These are phyloP conservation scores for Geranium brycei DNA, from an alignment of 345 rosid genomes.

Conservation along the genomic window DNA sequence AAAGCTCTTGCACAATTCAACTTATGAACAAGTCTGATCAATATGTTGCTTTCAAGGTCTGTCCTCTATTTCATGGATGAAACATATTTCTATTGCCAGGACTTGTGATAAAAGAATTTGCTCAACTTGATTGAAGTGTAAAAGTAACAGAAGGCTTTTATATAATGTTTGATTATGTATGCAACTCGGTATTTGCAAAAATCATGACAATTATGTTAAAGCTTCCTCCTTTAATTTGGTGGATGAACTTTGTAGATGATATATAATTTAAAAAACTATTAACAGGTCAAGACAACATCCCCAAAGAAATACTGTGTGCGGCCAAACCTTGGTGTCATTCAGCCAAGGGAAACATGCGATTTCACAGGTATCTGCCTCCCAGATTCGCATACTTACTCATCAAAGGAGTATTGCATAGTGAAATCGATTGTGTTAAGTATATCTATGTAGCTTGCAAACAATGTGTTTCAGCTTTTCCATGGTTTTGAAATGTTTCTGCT, in stretches of 20 bases:
- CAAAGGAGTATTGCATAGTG: background rate
- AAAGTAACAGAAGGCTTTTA: too few species aligned
- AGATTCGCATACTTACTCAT: background rate
- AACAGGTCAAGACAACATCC: conserved; percentile 49
- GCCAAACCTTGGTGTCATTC: conserved; percentile 35
- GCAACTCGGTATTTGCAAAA: too few species aligned
- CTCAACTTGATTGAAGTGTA: background rate
- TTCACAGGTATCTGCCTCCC: conserved; percentile 24
- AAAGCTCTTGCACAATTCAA: conserved; percentile 32
- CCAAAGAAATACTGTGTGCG: conserved; percentile 43
- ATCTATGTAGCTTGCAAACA: too few species aligned
- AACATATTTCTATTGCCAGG: too few species aligned
- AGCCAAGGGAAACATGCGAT: conserved; percentile 27
- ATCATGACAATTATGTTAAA: too few species aligned
- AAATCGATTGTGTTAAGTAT: too few species aligned
- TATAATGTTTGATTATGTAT: too few species aligned
- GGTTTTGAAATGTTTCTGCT: background rate
- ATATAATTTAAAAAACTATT: background rate
- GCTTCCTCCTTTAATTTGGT: background rate
- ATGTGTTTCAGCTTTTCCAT: too few species aligned
- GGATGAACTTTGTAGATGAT: background rate
- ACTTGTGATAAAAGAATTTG: background rate
- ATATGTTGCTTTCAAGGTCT: conserved; percentile 50
- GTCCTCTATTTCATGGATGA: background rate
- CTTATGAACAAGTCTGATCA: conserved; percentile 37